These are phyloP conservation scores for Onygena corvina DNA, from an alignment of 2,329 filamentous ascomycete species.

Conservation along the genomic window DNA sequence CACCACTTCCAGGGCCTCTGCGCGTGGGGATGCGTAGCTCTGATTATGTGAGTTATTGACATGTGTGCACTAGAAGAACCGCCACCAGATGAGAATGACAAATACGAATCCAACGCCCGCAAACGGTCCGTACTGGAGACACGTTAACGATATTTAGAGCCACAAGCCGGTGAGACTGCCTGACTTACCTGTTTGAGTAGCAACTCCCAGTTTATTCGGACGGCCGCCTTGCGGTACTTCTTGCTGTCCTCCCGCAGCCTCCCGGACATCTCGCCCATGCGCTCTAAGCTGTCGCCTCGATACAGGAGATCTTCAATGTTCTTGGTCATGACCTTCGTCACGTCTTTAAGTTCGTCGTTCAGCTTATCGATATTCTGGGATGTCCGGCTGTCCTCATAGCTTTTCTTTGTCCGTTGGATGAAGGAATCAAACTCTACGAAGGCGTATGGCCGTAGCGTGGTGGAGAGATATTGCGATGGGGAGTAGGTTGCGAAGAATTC, in stretches of 20 bases:
- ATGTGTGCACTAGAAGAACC: constrained; percentile 57
- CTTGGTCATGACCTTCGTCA: constrained; percentile 99
- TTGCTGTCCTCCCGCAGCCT: constrained; percentile 81
- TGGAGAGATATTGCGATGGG: constrained; percentile 57
- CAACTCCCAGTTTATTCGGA: constrained; percentile 96
- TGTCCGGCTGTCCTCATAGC: constrained; percentile 85
- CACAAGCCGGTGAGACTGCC: not conserved
- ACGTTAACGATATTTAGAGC: not conserved
- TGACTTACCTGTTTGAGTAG: constrained; percentile 65
- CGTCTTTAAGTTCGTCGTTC: constrained; percentile 93
- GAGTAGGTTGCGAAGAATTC: constrained; percentile 87
- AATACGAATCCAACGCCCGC: constrained; percentile 70
- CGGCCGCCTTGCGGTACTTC: constrained; percentile 86
- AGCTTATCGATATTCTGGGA: constrained; percentile 87
- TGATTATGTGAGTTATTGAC: constrained; percentile 6
- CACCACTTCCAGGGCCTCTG: not conserved
- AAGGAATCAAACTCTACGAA: constrained; percentile 98
- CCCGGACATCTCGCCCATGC: constrained; percentile 91
- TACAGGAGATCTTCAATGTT: constrained; percentile 98
- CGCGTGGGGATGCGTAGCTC: no score
- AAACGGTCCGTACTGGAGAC: constrained; percentile 66
- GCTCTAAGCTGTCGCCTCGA: constrained; percentile 81
- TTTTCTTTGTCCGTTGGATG: constrained; percentile 82
- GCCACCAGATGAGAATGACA: constrained; percentile 78
- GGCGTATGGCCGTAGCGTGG: constrained; percentile 74